These are phyloP conservation scores for Camellia oleifera DNA, from an alignment of 179 eudicot genomes.

Conservation along the genomic window DNA sequence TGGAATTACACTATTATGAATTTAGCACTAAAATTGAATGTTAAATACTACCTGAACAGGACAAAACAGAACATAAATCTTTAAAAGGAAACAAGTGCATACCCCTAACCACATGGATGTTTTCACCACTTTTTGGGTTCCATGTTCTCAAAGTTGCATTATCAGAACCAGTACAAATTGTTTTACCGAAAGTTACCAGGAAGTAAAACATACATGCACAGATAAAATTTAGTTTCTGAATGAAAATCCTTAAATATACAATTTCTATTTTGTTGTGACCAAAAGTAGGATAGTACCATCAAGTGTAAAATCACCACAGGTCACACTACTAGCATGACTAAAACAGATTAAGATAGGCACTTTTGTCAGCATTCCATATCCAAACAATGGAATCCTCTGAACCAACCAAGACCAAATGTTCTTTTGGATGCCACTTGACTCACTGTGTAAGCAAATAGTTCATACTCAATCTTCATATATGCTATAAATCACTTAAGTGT, in stretches of 20 bases:
- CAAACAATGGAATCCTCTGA: constrained; percentile 77
- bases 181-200: constrained; percentile 45
- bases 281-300: constrained; percentile 48
- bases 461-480: neutral
- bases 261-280: neutral
- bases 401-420: constrained; percentile 78
- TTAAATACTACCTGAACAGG: neutral
- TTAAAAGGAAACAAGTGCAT: constrained; percentile 11
- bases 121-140: constrained; percentile 72
- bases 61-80: neutral
- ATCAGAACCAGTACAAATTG: constrained; percentile 75
- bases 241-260: no score
- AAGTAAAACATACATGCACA: no score
- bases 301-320: constrained; percentile 78
- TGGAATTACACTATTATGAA: neutral
- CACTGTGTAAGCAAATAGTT: constrained; percentile 48
- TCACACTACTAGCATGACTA: no score
- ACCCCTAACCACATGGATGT: constrained; percentile 74
- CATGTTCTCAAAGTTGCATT: constrained; percentile 78
- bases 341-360: no score
- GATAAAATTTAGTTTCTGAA: no score
- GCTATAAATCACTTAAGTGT: no score
- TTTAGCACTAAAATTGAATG: neutral
- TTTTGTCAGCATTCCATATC: constrained; percentile 90
- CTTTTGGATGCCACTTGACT: constrained; percentile 92